Evolutionary conservation across 768 basidiomycete genomes (phyloP).

Genomic region (Exidia glandulosa): DNA sequence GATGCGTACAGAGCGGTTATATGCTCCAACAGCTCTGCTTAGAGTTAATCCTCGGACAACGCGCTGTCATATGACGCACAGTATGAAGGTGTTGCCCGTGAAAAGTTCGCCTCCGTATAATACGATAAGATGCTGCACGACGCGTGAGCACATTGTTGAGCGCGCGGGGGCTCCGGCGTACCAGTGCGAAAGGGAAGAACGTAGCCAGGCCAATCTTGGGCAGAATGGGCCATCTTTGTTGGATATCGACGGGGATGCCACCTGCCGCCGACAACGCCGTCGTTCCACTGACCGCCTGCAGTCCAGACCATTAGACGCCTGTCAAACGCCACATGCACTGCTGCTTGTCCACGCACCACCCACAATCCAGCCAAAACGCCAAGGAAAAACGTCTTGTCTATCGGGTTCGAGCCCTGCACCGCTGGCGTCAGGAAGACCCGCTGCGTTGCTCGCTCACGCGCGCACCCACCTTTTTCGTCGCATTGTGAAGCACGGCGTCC

Average conservation of each 20-base stretch:
- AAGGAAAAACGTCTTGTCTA: conserved; percentile 9
- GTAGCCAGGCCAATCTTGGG: conserved; percentile 9
- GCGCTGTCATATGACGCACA: not conserved
- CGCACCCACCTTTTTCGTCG: conserved; percentile 3
- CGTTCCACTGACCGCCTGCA: conserved; percentile 6
- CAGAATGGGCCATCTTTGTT: conserved; percentile 7
- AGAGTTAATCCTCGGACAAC: not conserved
- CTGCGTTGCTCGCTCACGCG: not conserved
- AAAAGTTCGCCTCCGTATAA: conserved; percentile 11
- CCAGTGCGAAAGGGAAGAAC: conserved; percentile 9
- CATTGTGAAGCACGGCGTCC: conserved; percentile 11
- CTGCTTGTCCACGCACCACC: conserved; percentile 1
- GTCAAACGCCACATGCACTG: not conserved
- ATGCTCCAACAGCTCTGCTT: not conserved
- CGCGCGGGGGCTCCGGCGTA: too few species aligned
- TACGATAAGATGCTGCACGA: conserved; percentile 4
- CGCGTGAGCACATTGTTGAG: not conserved
- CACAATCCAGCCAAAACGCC: conserved; percentile 11
- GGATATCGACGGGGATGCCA: conserved; percentile 2
- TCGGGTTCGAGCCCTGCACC: conserved; percentile 3
- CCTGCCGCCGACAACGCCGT: conserved; percentile 8
- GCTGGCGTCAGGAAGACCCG: not conserved
- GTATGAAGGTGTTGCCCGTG: conserved; percentile 12
- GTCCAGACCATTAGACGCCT: not conserved
- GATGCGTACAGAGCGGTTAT: not conserved